Conservation (phyloP, 208 protist genomes). For the Acanthamoeba lenticulata region DNA sequence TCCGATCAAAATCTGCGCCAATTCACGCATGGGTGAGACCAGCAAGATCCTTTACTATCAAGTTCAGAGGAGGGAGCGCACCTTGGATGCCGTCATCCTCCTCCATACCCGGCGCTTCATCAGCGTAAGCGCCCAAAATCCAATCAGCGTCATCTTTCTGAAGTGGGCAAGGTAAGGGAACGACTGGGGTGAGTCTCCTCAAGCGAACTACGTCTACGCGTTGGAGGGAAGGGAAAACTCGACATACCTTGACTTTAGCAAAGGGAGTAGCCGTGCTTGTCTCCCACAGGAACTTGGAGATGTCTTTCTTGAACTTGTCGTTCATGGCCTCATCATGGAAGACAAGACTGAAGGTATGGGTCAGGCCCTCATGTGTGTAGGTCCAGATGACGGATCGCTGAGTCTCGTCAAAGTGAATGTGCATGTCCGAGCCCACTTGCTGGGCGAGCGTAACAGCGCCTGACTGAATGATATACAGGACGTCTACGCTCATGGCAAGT, state of each 20-base stretch:
- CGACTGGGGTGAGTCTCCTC: not conserved
- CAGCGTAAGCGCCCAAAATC: conserved; percentile 27
- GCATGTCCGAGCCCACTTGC: conserved; percentile 3
- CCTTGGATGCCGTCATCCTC: conserved; percentile 46
- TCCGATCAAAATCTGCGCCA: too few species aligned
- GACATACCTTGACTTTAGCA: conserved; percentile 18
- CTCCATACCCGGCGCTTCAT: conserved; percentile 7
- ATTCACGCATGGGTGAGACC: too few species aligned
- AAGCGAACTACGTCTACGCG: not conserved
- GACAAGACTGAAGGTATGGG: not conserved
- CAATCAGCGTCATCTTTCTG: conserved; percentile 37
- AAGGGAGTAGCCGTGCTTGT: conserved; percentile 3
- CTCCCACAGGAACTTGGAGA: conserved; percentile 47
- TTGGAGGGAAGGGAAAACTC: too few species aligned
- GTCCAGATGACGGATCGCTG: not conserved
- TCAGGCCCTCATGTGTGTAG: not conserved
- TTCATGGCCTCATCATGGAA: not conserved
- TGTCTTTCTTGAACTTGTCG: conserved; percentile 6
- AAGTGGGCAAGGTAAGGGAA: not conserved
- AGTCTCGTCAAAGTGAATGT: conserved; percentile 31
- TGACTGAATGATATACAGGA: not conserved
- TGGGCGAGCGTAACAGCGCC: not conserved
- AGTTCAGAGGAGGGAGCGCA: too few species aligned
- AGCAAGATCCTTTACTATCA: too few species aligned
- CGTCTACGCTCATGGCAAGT: too few species aligned